Evolutionary conservation across 106 monocot genomes (phyloP), one percentile per base, ranked within the genome.

Genomic region (Dendrobium nobile): DNA sequence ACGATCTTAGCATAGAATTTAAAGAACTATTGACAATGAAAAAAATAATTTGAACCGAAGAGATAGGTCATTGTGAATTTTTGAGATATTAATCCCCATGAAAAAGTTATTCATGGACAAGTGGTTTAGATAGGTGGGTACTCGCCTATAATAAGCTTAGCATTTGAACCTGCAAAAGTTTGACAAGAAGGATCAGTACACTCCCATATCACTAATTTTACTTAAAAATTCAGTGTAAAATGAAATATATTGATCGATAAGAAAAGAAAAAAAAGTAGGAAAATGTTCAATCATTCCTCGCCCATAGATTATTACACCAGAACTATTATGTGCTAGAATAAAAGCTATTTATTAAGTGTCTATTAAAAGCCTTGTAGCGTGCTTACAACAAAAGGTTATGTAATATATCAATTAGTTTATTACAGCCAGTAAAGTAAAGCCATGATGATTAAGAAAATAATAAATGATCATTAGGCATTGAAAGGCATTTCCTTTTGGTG

Each of bases 161-260:
- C 67, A 4, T 67, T 67, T 27, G 67, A 67, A 27, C 26, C 67
- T 67, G 67, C 67, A 67, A 67, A 58, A 67, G 26, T 67, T 67
- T 27, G 10, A 67, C 9, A 67, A 67, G 26, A 67, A 26, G n/a
- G 26, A 67, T 67, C 22, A 67, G 67, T 7, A 67, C n/a, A 67
- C 8, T 67, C 67, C 26, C 67, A 67, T 26, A 67, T 28, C 26
- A 26, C 26, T 16, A 58, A 58, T 58, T 58, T 58, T 58, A 2
- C 56, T 58, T 18, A 58, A 58, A 18, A 18, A 58, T 58, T 58
- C 20, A 58, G 56, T 58, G 13, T 18, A 58, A 55, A 58, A 58
- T 58, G 17, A 0, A 31, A 31, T 31, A 31, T 0, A 31, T 31
- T 31, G 31, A 31, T 31, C 31, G 31, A 31, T 31, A 31, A 31